Conservation (phyloP, 768 basidiomycete genomes). For the Amanita thiersii region DNA sequence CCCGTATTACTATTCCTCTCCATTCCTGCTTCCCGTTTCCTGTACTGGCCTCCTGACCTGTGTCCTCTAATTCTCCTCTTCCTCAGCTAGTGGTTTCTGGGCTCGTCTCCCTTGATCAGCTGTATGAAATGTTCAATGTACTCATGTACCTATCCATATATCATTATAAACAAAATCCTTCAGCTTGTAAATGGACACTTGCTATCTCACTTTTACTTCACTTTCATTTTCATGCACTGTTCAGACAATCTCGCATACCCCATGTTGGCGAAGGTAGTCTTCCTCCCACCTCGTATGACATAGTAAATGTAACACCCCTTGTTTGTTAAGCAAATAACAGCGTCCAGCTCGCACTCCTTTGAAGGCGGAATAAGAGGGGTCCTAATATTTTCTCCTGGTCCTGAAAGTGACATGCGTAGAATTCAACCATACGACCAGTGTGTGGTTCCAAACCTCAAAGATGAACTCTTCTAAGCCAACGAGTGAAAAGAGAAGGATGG, state of each 20-base stretch:
- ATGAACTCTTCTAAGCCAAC: slow-evolving; percentile 95
- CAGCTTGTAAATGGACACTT: background rate
- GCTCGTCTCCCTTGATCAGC: slow-evolving; percentile 76
- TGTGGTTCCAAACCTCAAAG: slow-evolving; percentile 51
- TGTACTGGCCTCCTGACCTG: slow-evolving; percentile 10
- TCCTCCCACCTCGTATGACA: slow-evolving; percentile 89
- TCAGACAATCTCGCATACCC: slow-evolving; percentile 82
- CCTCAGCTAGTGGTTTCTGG: slow-evolving; percentile 35
- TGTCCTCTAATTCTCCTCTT: slow-evolving; percentile 18
- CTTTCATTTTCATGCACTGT: slow-evolving; percentile 71
- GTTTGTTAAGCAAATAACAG: slow-evolving; percentile 68
- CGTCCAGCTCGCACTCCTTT: slow-evolving; percentile 78
- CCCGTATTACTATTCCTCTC: slow-evolving; percentile 14
- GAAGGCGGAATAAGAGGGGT: slow-evolving; percentile 75
- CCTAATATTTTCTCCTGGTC: slow-evolving; percentile 83
- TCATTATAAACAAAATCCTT: slow-evolving; percentile 1
- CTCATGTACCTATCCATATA: slow-evolving; percentile 58
- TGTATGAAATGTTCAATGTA: slow-evolving; percentile 85
- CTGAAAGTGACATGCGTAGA: slow-evolving; percentile 24
- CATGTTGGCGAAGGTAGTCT: slow-evolving; percentile 68
- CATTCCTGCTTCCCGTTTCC: slow-evolving; percentile 11
- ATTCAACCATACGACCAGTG: background rate
- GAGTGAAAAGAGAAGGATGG: slow-evolving; percentile 80
- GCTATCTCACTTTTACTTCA: slow-evolving; percentile 60
- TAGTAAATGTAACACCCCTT: slow-evolving; percentile 81